Conservation (phyloP, 2,329 filamentous ascomycete species). For the Pseudogymnoascus sp. region DNA sequence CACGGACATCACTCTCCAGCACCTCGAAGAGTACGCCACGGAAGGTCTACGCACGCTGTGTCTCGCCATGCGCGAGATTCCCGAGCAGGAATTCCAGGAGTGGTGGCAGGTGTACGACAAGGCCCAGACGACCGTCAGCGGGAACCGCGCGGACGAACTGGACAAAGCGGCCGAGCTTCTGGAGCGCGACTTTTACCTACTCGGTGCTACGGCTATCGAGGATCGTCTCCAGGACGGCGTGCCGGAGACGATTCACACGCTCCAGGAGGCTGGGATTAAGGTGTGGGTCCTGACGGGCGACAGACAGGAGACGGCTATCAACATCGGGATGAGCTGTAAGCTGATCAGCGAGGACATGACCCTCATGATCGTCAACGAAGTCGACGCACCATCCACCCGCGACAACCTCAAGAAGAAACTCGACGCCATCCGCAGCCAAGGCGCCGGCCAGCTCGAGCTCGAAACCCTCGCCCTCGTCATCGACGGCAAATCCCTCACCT, state of each 20-base stretch:
- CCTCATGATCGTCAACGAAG: constrained; percentile 91
- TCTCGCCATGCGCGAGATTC: constrained; percentile 85
- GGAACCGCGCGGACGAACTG: constrained; percentile 86
- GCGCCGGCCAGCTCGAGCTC: constrained; percentile 66
- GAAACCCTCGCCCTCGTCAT: constrained; percentile 89
- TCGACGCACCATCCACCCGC: constrained; percentile 66
- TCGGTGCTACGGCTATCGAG: constrained; percentile 95
- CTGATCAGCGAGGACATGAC: constrained; percentile 98
- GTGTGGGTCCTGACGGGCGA: constrained; percentile 98
- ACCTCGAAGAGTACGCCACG: constrained; percentile 97
- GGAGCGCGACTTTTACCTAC: constrained; percentile 81
- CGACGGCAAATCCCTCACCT: constrained; percentile 92
- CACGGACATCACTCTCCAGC: constrained; percentile 81
- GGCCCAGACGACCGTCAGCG: constrained; percentile 81
- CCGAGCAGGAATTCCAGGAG: constrained; percentile 79
- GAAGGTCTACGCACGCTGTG: constrained; percentile 93
- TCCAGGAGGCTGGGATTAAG: constrained; percentile 96
- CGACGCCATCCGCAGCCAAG: constrained; percentile 79
- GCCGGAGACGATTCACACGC: constrained; percentile 92
- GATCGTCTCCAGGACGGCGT: constrained; percentile 95
- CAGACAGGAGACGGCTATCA: constrained; percentile 97
- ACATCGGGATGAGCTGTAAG: constrained; percentile 99
- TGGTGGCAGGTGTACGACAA: constrained; percentile 84
- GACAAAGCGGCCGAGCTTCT: constrained; percentile 97
- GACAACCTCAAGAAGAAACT: constrained; percentile 92